Conservation (phyloP, 2,329 filamentous ascomycete species). For the Apiospora arundinis region DNA sequence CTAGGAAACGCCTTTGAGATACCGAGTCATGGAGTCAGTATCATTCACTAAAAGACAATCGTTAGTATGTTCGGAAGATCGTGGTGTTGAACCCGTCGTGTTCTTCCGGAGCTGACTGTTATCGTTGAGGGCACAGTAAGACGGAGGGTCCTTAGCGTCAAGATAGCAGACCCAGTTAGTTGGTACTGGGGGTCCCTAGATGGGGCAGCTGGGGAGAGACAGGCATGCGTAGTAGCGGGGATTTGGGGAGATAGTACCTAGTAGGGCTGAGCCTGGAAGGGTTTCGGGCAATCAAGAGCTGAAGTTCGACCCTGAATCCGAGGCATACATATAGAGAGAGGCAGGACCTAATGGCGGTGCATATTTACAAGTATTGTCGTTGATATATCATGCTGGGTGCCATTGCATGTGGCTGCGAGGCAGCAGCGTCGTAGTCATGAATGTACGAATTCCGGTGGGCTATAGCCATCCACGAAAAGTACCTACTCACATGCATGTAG, state of each 20-base stretch:
- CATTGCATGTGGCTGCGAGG: not conserved
- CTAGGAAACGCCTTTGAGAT: not conserved
- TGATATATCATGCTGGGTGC: not conserved
- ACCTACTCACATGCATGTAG: too few species aligned
- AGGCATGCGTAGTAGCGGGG: slow-evolving; percentile 2
- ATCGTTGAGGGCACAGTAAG: slow-evolving; percentile 6
- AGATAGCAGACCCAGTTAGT: not conserved
- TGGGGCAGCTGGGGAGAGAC: not conserved
- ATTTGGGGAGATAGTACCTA: not conserved
- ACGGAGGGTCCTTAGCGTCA: slow-evolving; percentile 1
- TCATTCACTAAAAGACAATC: not conserved
- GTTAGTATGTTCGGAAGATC: not conserved
- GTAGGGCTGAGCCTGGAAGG: not conserved
- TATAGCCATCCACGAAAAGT: not conserved
- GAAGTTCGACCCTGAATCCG: not conserved
- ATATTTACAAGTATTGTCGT: not conserved
- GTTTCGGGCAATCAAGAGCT: not conserved
- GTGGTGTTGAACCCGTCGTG: slow-evolving; percentile 5
- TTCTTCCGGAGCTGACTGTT: slow-evolving; percentile 11
- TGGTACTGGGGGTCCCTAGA: not conserved
- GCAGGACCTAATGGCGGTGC: not conserved
- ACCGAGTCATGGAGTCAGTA: not conserved
- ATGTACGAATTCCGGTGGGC: not conserved
- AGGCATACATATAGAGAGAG: not conserved
- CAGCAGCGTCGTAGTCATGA: not conserved